phyloP scores from a whole-genome alignment of 768 basidiomycete species.

The Nidula microcarpa region DNA sequence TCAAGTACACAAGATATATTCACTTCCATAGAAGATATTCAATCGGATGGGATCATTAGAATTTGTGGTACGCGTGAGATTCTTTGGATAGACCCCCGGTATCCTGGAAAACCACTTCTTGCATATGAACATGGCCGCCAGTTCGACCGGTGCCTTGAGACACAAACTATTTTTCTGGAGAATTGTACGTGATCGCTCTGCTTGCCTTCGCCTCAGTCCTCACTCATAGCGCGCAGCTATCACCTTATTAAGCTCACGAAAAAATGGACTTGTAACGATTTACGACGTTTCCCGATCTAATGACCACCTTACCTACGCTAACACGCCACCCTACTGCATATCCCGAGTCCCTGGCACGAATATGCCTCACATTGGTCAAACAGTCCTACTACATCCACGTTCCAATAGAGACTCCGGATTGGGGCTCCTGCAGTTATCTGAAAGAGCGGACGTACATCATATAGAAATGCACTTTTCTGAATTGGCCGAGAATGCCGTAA shows the following conservation, averaged over 20 bases:
- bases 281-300: slow-evolving; percentile 55
- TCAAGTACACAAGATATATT: slow-evolving; percentile 33
- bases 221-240: slow-evolving; percentile 30
- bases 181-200: slow-evolving; percentile 25
- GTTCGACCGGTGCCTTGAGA: slow-evolving; percentile 54
- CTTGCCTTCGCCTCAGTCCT: background rate
- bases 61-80: slow-evolving; percentile 60
- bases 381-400: slow-evolving; percentile 29
- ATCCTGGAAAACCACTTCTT: slow-evolving; percentile 53
- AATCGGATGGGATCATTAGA: slow-evolving; percentile 41
- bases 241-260: slow-evolving; percentile 58
- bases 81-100: slow-evolving; percentile 69
- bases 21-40: slow-evolving; percentile 49
- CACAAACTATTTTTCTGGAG: slow-evolving; percentile 30
- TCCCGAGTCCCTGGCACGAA: slow-evolving; percentile 20
- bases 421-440: slow-evolving; percentile 42
- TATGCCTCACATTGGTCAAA: slow-evolving; percentile 21
- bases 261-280: slow-evolving; percentile 54
- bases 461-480: slow-evolving; percentile 3
- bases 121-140: slow-evolving; percentile 59
- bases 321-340: slow-evolving; percentile 43
- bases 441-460: slow-evolving; percentile 39
- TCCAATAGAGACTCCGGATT: slow-evolving; percentile 14
- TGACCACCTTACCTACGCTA: slow-evolving; percentile 39
- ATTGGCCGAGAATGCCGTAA: too few species aligned